phyloP scores from a whole-genome alignment of 1,284 basidiomycete genomes.

The Acaromyces ingoldii region DNA sequence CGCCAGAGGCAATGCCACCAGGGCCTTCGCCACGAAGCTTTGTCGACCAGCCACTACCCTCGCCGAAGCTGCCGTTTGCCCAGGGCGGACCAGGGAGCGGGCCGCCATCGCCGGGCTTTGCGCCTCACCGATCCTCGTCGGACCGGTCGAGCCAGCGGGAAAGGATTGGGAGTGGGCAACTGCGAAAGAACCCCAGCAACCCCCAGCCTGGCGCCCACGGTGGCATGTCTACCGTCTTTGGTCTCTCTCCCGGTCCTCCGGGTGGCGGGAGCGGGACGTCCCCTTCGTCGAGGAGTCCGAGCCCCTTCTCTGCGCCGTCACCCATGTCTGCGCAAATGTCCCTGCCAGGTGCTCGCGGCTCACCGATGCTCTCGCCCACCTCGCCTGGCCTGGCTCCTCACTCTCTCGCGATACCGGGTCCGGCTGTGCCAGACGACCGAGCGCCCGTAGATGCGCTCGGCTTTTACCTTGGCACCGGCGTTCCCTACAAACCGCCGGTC shows the following conservation, averaged over 20 bases:
- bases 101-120: no score
- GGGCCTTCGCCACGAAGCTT: no score
- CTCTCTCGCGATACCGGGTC: no score
- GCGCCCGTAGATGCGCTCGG: slow-evolving; percentile 25
- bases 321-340: no score
- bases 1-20: no score
- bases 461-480: slow-evolving; percentile 25
- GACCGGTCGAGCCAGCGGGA: slow-evolving; percentile 34
- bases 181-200: slow-evolving; percentile 44
- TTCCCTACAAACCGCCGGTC: slow-evolving; percentile 11
- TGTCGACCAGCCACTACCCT: no score
- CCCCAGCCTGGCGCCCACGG: slow-evolving; percentile 29
- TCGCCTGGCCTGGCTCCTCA: not conserved
- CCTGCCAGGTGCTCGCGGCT: no score
- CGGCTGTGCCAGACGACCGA: no score
- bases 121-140: no score
- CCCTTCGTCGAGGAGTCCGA: slow-evolving; percentile 12
- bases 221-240: no score
- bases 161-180: slow-evolving; percentile 24
- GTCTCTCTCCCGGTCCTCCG: not conserved
- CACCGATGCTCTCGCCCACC: not conserved
- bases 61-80: no score
- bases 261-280: slow-evolving; percentile 3
- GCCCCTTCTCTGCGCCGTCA: slow-evolving; percentile 8
- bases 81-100: no score